Evolutionary conservation across 192 early-diverging fungal genomes (phyloP), one percentile per base, ranked within the genome.

Genomic region (Mortierella antarctica): DNA sequence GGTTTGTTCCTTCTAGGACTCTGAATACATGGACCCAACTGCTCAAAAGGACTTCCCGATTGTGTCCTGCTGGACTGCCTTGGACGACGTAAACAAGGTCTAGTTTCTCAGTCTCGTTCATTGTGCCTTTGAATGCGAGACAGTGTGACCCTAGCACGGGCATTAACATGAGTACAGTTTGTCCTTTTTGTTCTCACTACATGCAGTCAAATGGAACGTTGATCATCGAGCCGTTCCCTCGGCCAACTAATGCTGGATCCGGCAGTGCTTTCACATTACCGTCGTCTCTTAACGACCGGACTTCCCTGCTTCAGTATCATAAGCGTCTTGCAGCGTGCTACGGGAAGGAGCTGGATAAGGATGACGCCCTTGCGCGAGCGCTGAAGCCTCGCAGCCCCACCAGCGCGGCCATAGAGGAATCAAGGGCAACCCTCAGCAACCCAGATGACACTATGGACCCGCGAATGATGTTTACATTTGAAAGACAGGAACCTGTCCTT

Each of bases 1-100:
- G 5, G 31, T 18, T 45, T 45, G 18, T 65, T 17, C 12, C 39
- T 18, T 21, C 4, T 50, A 80, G 77, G 77, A 80, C 15, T 66
- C 77, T 7, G 62, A 72, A 13, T 80, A 80, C 53, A 80, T 80
- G 77, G 70, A 80, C 12, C 5, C 52, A 5, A 23, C 52, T 6
- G 69, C 77, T 1, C 70, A 68, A 17, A 63, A 49, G 9, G 21
- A 41, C 1, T 72, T 23, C 17, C 70, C 77, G 1, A 47, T 72
- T 13, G 65, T 80, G 1, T 71, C 77, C 2, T 80, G 77, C 39
- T 80, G 77, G 77, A 72, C 65, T 15, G 77, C 77, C 5, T 40
- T 80, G 31, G 77, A 80, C 12, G 55, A 80, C 58, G 60, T 80
- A 11, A 80, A 67, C n/a, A 14, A 31, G 31, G 31, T 31, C 31